Evolutionary conservation across 176 grass and related monocot genomes (phyloP).

Genomic region (Dactylis glomerata): DNA sequence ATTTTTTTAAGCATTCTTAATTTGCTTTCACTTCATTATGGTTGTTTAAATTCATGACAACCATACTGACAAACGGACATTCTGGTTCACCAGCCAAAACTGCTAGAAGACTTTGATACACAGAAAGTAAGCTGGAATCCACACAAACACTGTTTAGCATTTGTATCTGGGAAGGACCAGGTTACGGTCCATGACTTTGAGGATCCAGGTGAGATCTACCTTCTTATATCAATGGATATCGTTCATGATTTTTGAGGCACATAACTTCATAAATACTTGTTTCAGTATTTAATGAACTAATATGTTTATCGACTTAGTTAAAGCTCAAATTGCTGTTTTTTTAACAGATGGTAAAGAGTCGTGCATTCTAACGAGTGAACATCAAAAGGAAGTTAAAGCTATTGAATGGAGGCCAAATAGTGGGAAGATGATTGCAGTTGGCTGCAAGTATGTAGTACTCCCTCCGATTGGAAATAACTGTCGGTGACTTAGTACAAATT

Average conservation of each 20-base stretch:
- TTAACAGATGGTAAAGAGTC: slow-evolving; percentile 82
- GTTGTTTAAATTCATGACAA: background rate
- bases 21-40: background rate
- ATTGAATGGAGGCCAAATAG: slow-evolving; percentile 93
- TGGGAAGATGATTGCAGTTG: slow-evolving; percentile 88
- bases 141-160: slow-evolving; percentile 82
- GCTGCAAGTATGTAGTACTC: slow-evolving; percentile 76
- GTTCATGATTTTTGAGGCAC: background rate
- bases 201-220: slow-evolving; percentile 62
- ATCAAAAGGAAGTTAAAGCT: slow-evolving; percentile 68
- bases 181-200: slow-evolving; percentile 74
- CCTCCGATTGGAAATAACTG: too few species aligned
- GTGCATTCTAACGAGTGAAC: slow-evolving; percentile 68
- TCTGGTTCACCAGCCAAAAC: slow-evolving; percentile 63
- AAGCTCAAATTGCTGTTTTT: background rate
- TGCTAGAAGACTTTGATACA: slow-evolving; percentile 64
- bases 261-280: background rate
- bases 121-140: slow-evolving; percentile 77
- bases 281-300: slow-evolving; percentile 8
- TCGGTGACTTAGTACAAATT: too few species aligned
- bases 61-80: background rate
- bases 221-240: background rate
- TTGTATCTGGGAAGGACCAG: slow-evolving; percentile 77
- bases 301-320: background rate
- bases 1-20: background rate